Base-by-base conservation (phyloP, 345 rosid species). In the Gossypium anomalum region DNA sequence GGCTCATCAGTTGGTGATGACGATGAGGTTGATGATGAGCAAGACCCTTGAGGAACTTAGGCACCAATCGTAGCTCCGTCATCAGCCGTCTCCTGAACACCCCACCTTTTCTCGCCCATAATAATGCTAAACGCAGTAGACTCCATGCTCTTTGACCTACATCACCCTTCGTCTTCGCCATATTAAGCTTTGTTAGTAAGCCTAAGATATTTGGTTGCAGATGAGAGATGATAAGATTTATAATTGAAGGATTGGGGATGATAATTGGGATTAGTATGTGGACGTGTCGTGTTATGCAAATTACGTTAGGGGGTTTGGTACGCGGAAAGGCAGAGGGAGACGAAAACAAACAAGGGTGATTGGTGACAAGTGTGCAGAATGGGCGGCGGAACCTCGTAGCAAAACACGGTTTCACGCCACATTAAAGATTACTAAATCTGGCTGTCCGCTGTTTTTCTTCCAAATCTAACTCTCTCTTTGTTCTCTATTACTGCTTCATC, bases 331-430 rank as follows among this genome's bases (percentile, higher is more conserved):
- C 15, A 45, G 75, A 47, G 49, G 34, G 75, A 20, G 67, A 53
- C n/a, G 58, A 53, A 53, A 53, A 8, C 58, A 53, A 53, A 6
- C 2, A 1, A 2, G 16, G 17, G 20, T 16, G 57, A 27, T 66
- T 38, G 67, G 67, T 48, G 76, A 53, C 65, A 51, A 53, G 63
- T 41, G 67, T 43, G 41, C 61, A 48, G 14, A 72, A 61, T 22
- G 76, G 64, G 56, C 63, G 52, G 79, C 61, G 79, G 71, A 44
- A 49, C 23, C 74, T 38, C 15, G 70, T 48, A 52, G 41, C 74
- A 70, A 63, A 51, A 62, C 75, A 41, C 71, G 73, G 67, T 74
- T 71, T 67, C 47, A 76, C 80, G 83, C 81, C 82, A 72, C 43
- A 38, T 4, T 15, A 17, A 52, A 34, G 41, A 34, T 5, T 34